Base-by-base conservation (phyloP, 257 asterid genomes). In the Nemophila menziesii region DNA sequence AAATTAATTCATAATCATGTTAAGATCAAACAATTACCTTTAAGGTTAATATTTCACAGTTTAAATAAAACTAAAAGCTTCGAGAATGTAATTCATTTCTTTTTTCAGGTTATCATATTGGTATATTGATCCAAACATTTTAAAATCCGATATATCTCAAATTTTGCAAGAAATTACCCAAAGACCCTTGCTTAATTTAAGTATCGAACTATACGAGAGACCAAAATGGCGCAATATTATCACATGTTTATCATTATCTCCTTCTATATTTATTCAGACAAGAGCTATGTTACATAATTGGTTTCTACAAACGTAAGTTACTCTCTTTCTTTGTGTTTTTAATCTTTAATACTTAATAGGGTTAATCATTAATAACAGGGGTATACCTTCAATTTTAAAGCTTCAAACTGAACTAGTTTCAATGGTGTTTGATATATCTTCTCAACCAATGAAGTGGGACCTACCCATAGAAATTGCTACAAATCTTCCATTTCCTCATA, bases 401-500 rank as follows among this genome's bases (percentile, higher is more conserved):
- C 78, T 84, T 61, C 86, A 68, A 55, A 65, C 53, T 22, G 68
- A 66, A 62, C 43, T 80, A 46, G 82, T 74, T 44, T 62, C 52
- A 22, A 63, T 64, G 22, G 48, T 77, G 63, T 71, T 80, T 43
- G 92, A 84, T 55, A 52, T 84, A 48, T 44, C 68, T 58, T 74
- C 81, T 61, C 70, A 90, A 62, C 95, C 93, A 4, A 72, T 68
- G 84, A 52, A 73, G 69, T 84, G 95, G 95, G 95, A 84, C 49
- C 43, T 84, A 55, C 67, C 90, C 26, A 58, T 64, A 67, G 95
- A 80, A 42, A 55, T 62, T 43, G 89, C 81, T 48, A 63, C 69
- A 22, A 68, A 70, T 57, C 72, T 84, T 48, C 82, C 83, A 64
- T 74, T 74, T 69, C 70, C 86, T 49, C 66, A 47, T 64, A 79